Conservation (phyloP, 176 grass and related monocot genomes). For the Aegilops sharonensis region DNA sequence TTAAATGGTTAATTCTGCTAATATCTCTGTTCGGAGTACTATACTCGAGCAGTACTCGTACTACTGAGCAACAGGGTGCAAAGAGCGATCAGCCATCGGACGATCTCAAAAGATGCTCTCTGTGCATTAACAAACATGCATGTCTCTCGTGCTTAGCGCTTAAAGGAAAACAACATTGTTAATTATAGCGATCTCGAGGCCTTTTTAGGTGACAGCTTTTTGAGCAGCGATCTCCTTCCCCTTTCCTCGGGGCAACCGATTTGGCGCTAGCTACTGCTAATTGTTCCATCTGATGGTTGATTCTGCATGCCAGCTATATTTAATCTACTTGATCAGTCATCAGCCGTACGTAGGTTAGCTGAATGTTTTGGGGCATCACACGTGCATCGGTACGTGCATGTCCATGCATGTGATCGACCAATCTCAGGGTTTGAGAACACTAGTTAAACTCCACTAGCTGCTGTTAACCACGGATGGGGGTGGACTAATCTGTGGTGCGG, state of each 20-base stretch:
- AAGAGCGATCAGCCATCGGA: not conserved
- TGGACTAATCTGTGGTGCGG: not conserved
- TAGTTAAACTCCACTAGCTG: not conserved
- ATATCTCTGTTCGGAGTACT: too few relatives aligned
- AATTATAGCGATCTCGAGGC: constrained; percentile 37
- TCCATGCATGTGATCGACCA: not conserved
- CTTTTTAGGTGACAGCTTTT: constrained; percentile 40
- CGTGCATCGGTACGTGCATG: constrained; percentile 2
- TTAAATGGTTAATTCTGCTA: too few relatives aligned
- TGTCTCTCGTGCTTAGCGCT: constrained; percentile 37
- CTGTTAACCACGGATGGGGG: not conserved
- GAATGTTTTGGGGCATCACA: constrained; percentile 38
- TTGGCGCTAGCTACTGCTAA: not conserved
- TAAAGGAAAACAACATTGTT: constrained; percentile 10
- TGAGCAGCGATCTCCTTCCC: constrained; percentile 21
- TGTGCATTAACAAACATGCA: not conserved
- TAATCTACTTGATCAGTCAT: not conserved
- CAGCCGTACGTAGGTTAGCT: not conserved
- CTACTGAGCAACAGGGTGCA: not conserved
- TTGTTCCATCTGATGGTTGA: not conserved
- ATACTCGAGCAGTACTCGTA: too few relatives aligned
- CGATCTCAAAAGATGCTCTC: not conserved
- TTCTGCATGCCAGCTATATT: not conserved
- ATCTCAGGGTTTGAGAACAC: not conserved
- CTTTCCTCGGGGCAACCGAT: constrained; percentile 1